Conservation (phyloP, 805 yeast species). For the Candida qinlingensis region DNA sequence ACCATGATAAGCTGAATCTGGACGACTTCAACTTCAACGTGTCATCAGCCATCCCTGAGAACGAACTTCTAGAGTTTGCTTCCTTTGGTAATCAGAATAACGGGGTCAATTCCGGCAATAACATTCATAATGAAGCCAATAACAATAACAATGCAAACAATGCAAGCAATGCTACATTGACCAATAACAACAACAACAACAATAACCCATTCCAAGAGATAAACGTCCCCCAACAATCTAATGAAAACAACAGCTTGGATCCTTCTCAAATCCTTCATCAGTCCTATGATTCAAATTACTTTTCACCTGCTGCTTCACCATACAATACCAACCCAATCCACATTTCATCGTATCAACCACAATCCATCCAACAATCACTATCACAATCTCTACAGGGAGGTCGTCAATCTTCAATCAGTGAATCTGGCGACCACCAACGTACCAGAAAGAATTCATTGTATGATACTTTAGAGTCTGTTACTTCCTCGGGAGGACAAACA, state of each 20-base stretch:
- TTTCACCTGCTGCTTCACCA: slow-evolving; percentile 21
- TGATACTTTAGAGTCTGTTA: slow-evolving; percentile 21
- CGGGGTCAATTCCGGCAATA: slow-evolving; percentile 3
- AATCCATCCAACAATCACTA: slow-evolving; percentile 7
- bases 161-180: background rate
- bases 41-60: slow-evolving; percentile 25
- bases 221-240: background rate
- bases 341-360: slow-evolving; percentile 19
- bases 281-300: slow-evolving; percentile 12
- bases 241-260: slow-evolving; percentile 1
- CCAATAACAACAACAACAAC: background rate
- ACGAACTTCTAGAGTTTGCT: slow-evolving; percentile 23
- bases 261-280: slow-evolving; percentile 10
- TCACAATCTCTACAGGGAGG: slow-evolving; percentile 4
- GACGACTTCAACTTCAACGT: slow-evolving; percentile 24
- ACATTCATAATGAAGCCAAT: background rate
- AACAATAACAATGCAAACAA: background rate
- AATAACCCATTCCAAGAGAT: slow-evolving; percentile 1
- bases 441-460: slow-evolving; percentile 19
- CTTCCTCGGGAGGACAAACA: slow-evolving; percentile 9
- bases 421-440: background rate
- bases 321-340: slow-evolving; percentile 12
- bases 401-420: slow-evolving; percentile 6
- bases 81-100: slow-evolving; percentile 4
- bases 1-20: slow-evolving; percentile 14